Percentiles rank a stretch among this genome's conserved stretches.
Conservation (phyloP, 257 asterid genomes). For the Nemophila menziesii region DNA sequence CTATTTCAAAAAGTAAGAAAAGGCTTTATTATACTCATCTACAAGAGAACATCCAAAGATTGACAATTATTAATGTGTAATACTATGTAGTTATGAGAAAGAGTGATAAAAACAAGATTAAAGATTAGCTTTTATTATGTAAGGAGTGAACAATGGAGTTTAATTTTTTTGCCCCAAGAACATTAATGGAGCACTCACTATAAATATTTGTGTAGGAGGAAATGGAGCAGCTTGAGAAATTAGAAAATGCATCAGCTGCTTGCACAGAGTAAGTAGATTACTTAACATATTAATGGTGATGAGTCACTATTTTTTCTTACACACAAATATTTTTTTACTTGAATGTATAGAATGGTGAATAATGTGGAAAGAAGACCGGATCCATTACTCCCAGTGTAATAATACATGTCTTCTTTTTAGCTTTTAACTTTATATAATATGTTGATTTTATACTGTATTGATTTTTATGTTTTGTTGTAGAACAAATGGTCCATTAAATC, state of each 20-base stretch:
- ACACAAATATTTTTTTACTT: constrained; percentile 3
- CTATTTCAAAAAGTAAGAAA: too few species aligned
- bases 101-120: too few species aligned
- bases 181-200: background rate
- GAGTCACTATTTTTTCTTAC: constrained; percentile 8
- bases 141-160: background rate
- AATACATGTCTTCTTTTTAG: constrained; percentile 18
- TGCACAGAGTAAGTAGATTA: constrained; percentile 74
- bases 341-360: constrained; percentile 39
- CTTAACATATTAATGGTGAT: constrained; percentile 3
- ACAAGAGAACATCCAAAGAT: too few species aligned
- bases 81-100: too few species aligned
- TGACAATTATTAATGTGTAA: too few species aligned
- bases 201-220: constrained; percentile 52
- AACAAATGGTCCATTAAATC: constrained; percentile 68
- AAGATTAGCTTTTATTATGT: background rate
- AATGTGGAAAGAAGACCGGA: constrained; percentile 61
- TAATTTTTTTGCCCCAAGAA: background rate
- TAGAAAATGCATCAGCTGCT: constrained; percentile 71
- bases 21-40: too few species aligned
- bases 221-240: constrained; percentile 68
- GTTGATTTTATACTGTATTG: background rate
- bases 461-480: constrained; percentile 23
- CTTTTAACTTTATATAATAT: background rate
- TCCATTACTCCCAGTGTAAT: constrained; percentile 63